phyloP scores from a whole-genome alignment of 2,329 filamentous ascomycete species.

The Colletotrichum lentis region DNA sequence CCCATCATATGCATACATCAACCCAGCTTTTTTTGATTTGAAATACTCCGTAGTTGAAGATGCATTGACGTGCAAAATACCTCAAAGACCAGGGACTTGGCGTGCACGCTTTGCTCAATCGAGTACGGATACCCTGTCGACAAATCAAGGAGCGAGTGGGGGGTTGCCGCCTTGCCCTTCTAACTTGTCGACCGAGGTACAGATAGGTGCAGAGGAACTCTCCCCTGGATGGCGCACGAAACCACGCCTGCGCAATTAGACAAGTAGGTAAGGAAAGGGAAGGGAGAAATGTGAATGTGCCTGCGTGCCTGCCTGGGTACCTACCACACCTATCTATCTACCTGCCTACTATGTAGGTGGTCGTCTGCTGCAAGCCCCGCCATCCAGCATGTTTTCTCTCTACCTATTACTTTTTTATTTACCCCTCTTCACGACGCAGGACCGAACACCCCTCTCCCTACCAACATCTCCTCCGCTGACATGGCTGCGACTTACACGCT shows the following conservation, averaged over 20 bases:
- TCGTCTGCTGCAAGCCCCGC: conserved; percentile 29
- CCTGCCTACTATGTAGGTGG: neutral
- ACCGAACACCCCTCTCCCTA: neutral
- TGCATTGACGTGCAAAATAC: neutral
- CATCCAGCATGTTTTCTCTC: conserved; percentile 33
- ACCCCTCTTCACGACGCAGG: conserved; percentile 25
- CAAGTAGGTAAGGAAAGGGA: conserved; percentile 5
- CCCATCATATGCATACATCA: neutral
- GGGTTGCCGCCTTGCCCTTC: conserved; percentile 1
- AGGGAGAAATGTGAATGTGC: no score
- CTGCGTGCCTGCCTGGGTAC: neutral
- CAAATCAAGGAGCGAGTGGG: conserved; percentile 18
- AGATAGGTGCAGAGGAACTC: neutral
- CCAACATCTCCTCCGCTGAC: conserved; percentile 1
- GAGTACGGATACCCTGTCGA: neutral
- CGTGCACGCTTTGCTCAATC: conserved; percentile 20
- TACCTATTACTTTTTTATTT: conserved; percentile 26
- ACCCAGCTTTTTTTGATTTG: neutral
- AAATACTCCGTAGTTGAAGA: neutral
- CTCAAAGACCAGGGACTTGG: conserved; percentile 11
- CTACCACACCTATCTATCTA: neutral
- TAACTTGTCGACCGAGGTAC: no score
- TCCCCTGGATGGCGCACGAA: conserved; percentile 8
- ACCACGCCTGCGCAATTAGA: neutral
- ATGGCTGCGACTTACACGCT: neutral